Evolutionary conservation across 371 early-diverging fungal species (phyloP).

Genomic region (Lichtheimia ramosa): DNA sequence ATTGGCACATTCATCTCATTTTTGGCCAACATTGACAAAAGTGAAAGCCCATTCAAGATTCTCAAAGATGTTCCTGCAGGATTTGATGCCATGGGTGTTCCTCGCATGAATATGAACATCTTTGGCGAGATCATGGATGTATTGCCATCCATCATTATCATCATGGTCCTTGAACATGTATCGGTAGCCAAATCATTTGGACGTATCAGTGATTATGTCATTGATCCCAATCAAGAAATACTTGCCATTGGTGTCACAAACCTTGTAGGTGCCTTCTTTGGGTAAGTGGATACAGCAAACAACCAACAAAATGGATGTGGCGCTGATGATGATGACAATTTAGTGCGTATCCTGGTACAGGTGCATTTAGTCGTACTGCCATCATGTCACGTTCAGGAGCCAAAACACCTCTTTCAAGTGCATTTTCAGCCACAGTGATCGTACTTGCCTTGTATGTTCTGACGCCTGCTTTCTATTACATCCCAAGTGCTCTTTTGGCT

Average conservation of each 20-base stretch:
- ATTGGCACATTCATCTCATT: slow-evolving; percentile 31
- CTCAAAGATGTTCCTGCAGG: slow-evolving; percentile 66
- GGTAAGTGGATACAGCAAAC: slow-evolving; percentile 30
- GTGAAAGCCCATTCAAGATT: slow-evolving; percentile 35
- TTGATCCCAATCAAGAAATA: slow-evolving; percentile 79
- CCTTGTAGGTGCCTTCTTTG: slow-evolving; percentile 77
- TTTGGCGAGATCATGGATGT: slow-evolving; percentile 39
- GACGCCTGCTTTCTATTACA: slow-evolving; percentile 84
- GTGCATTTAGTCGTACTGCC: slow-evolving; percentile 88
- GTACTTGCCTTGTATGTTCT: slow-evolving; percentile 77
- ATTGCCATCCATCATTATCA: slow-evolving; percentile 60
- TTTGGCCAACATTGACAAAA: slow-evolving; percentile 15
- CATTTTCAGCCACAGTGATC: slow-evolving; percentile 74
- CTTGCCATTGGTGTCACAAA: slow-evolving; percentile 85
- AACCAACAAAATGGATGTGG: not conserved
- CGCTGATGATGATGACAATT: not conserved
- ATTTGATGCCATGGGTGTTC: slow-evolving; percentile 53
- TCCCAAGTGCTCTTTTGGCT: slow-evolving; percentile 77
- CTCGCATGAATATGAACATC: slow-evolving; percentile 36
- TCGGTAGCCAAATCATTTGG: slow-evolving; percentile 80
- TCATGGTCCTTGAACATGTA: slow-evolving; percentile 76
- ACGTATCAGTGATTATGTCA: slow-evolving; percentile 52
- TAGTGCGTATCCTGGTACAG: slow-evolving; percentile 83
- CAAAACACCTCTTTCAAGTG: slow-evolving; percentile 78
- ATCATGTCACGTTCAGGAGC: slow-evolving; percentile 81